A percentile compares a stretch with the other conserved stretches of the same genome.
These are phyloP conservation scores for Hysterangium stoloniferum DNA, from an alignment of 768 basidiomycete species.

Conservation along the genomic window DNA sequence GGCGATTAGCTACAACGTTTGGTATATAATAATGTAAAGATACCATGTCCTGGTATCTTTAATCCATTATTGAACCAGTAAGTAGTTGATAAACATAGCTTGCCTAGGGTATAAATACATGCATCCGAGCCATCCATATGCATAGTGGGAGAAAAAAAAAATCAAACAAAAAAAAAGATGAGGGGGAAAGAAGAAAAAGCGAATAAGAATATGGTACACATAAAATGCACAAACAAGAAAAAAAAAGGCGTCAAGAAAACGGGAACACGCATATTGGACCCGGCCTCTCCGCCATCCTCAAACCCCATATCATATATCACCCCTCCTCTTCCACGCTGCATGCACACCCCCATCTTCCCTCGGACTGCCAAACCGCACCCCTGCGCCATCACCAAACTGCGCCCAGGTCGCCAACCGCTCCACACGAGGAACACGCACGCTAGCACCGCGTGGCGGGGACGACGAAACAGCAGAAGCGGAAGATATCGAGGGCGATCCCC, in stretches of 20 bases:
- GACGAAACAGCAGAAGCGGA: not conserved
- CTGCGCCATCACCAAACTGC: not conserved
- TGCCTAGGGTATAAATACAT: too few relatives aligned
- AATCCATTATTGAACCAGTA: too few relatives aligned
- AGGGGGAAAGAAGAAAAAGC: too few relatives aligned
- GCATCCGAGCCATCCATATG: too few relatives aligned
- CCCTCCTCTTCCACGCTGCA: not conserved
- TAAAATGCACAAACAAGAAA: not conserved
- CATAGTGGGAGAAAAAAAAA: too few relatives aligned
- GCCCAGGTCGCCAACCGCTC: not conserved
- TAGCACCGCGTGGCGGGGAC: not conserved
- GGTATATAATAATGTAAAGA: too few relatives aligned
- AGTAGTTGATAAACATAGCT: too few relatives aligned
- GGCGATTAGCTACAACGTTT: too few relatives aligned
- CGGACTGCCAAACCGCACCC: not conserved
- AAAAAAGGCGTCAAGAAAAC: not conserved
- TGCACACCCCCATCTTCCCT: slow-evolving; percentile 1
- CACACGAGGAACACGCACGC: not conserved
- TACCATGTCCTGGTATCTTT: too few relatives aligned
- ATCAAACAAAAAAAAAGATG: too few relatives aligned
- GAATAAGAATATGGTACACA: not conserved
- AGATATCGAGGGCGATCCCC: not conserved
- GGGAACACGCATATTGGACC: not conserved
- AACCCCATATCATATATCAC: not conserved
- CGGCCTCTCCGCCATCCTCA: too few relatives aligned